Evolutionary conservation across 306 rosid genomes (phyloP), one percentile per base, ranked within the genome.

Genomic region (Crotalaria pallida): DNA sequence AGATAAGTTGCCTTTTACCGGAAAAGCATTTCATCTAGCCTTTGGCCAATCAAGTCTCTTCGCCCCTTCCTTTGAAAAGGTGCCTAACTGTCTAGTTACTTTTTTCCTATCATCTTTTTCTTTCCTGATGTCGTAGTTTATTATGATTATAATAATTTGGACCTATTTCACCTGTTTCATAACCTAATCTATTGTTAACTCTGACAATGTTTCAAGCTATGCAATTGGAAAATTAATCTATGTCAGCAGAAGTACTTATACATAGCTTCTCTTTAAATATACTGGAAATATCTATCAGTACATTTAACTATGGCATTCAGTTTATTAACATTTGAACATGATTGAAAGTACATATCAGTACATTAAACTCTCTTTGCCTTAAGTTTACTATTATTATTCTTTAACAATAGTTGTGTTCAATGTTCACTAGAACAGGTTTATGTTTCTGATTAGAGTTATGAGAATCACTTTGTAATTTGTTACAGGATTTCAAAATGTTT

Each of bases 1-100:
- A 65, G 96, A 89, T 76, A 92, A 85, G 65, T 74, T 87, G 55
- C 97, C 96, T 75, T 73, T 64, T 73, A 75, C 87, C 0, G 96
- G 88, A 63, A 89, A 79, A 80, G 85, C 75, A 27, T 87, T 87
- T 71, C 87, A 67, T 43, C 73, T 87, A 45, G 91, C 97, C 57
- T 88, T 88, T 82, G 96, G 97, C 15, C 71, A 77, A 73, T 84
- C 93, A 15, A 86, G 80, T 69, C 93, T 91, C 53, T 91, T 91
- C 82, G 79, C 85, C 70, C 87, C 96, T 71, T 85, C 94, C 57
- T 92, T 85, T 74, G 80, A 79, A 55, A 66, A 84, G 93, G 97
- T 91, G 52, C 29, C 24, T 69, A 66, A 36, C 65, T 67, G 13
- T 48, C 12, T 22, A 23, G 7, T 50, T 61, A 18, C 55, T 56